phyloP scores from a whole-genome alignment of 2,329 filamentous ascomycete species.

The Pezizomycotina sp. region DNA sequence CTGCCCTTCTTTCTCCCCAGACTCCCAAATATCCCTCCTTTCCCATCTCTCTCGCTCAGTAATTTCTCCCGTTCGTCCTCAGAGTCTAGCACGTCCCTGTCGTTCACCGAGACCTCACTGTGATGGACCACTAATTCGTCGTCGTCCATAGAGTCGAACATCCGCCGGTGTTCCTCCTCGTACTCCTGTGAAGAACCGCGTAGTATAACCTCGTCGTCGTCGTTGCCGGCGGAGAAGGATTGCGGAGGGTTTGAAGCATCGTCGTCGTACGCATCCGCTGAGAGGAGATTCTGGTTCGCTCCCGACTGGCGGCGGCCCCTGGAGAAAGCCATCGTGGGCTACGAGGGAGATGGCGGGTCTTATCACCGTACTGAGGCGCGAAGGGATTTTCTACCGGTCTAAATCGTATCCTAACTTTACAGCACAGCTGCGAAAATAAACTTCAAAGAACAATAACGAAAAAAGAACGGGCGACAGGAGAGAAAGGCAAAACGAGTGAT shows the following conservation, averaged over 20 bases:
- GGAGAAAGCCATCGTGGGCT: too few relatives aligned
- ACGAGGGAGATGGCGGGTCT: too few relatives aligned
- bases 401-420: too few relatives aligned
- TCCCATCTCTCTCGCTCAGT: constrained; percentile 31
- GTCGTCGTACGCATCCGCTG: constrained; percentile 48
- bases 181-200: constrained; percentile 16
- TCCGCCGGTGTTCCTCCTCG: constrained; percentile 13
- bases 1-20: constrained; percentile 22
- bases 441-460: too few relatives aligned
- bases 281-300: constrained; percentile 35
- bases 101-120: constrained; percentile 51
- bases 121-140: constrained; percentile 35
- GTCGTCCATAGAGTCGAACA: constrained; percentile 44
- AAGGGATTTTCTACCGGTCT: too few relatives aligned
- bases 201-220: constrained; percentile 44
- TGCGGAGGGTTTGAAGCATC: constrained; percentile 51
- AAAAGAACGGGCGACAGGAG: too few relatives aligned
- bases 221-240: constrained; percentile 43
- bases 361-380: too few relatives aligned
- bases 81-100: constrained; percentile 54
- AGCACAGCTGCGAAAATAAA: too few relatives aligned
- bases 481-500: too few relatives aligned
- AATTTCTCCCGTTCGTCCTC: constrained; percentile 53
- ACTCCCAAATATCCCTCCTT: constrained; percentile 22
- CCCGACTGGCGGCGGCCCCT: background rate